A percentile compares a stretch with the other conserved stretches of the same genome.
Evolutionary conservation across 805 yeast species (phyloP).

Genomic region (Debaryomyces prosopidis): DNA sequence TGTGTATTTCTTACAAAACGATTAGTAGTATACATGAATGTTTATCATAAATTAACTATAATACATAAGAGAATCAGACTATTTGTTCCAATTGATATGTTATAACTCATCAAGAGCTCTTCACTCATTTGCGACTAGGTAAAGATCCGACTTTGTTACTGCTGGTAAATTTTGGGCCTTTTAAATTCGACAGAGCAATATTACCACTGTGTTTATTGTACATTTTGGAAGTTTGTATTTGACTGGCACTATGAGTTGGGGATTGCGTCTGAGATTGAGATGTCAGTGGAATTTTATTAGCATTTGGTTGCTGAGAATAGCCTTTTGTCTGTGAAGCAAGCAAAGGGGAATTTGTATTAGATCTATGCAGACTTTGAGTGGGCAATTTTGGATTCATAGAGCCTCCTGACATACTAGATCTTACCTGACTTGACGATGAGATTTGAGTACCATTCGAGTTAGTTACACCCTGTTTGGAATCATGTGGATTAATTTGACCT

Average conservation of each 20-base stretch:
- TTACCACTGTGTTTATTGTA: not conserved
- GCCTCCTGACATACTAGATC: not conserved
- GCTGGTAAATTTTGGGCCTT: not conserved
- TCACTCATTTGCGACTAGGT: not conserved
- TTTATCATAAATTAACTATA: slow-evolving; percentile 1
- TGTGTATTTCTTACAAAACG: not conserved
- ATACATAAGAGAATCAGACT: not conserved
- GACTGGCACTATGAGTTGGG: not conserved
- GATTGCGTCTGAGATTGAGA: not conserved
- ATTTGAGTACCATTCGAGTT: not conserved
- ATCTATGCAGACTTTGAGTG: slow-evolving; percentile 4
- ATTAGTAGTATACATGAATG: not conserved
- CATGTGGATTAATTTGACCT: not conserved
- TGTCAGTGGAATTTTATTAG: not conserved
- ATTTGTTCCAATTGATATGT: not conserved
- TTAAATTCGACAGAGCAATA: not conserved
- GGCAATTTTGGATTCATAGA: slow-evolving; percentile 3
- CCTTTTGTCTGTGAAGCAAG: slow-evolving; percentile 8
- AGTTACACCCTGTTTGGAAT: not conserved
- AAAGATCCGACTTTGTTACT: not conserved
- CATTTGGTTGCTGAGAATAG: not conserved
- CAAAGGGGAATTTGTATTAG: slow-evolving; percentile 8
- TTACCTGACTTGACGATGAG: not conserved
- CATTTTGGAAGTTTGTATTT: not conserved
- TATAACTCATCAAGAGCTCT: not conserved